Conservation (phyloP, 148 eudicot genomes). For the Chenopodium suecicum region DNA sequence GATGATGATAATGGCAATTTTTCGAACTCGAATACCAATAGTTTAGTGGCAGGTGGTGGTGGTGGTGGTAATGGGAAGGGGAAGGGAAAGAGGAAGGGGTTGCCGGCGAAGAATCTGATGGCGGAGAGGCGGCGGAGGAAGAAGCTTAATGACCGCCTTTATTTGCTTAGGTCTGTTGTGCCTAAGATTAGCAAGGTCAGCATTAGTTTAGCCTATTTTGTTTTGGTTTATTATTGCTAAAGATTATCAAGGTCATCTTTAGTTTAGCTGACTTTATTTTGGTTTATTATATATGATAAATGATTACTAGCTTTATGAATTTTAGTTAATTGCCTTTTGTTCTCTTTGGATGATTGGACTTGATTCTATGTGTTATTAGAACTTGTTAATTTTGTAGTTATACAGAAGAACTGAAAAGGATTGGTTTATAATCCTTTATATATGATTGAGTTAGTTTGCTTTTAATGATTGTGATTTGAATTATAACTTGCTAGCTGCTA, state of each 20-base stretch:
- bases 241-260: slow-evolving; percentile 57
- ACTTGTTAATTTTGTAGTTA: too few species aligned
- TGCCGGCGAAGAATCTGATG: slow-evolving; percentile 78
- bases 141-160: slow-evolving; percentile 78
- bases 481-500: neutral
- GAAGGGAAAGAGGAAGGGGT: slow-evolving; percentile 57
- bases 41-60: slow-evolving; percentile 30
- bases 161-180: slow-evolving; percentile 73
- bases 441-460: neutral
- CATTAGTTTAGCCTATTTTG: neutral
- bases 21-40: slow-evolving; percentile 42
- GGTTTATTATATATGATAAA: neutral
- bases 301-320: neutral
- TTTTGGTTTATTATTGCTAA: slow-evolving; percentile 32
- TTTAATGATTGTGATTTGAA: neutral
- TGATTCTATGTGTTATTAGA: neutral
- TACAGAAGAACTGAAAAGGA: neutral
- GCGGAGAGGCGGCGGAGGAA: slow-evolving; percentile 73
- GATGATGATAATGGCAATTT: slow-evolving; percentile 16
- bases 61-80: slow-evolving; percentile 18
- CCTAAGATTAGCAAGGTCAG: slow-evolving; percentile 72
- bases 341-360: slow-evolving; percentile 11
- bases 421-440: neutral
- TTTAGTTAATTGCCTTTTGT: neutral
- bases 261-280: neutral